Percentiles rank a stretch among this genome's conserved stretches.
These are phyloP conservation scores for Termitomyces sp. DNA, from an alignment of 768 basidiomycete species.

Conservation along the genomic window DNA sequence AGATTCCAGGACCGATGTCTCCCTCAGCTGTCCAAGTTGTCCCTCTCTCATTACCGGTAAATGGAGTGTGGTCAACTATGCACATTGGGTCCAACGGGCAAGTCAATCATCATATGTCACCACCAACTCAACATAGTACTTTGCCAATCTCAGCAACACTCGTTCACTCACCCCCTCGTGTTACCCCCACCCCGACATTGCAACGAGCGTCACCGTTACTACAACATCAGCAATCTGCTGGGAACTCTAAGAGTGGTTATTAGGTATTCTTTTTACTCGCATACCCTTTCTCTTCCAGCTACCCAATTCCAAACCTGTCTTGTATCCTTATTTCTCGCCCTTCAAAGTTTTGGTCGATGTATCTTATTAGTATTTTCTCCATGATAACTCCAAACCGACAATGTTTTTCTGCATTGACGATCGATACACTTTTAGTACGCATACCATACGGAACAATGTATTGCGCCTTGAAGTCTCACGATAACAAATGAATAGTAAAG, in stretches of 20 bases:
- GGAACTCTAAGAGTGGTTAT: constrained; percentile 43
- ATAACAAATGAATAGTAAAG: neutral
- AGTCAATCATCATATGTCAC: neutral
- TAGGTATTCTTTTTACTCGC: constrained; percentile 31
- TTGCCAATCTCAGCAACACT: constrained; percentile 41
- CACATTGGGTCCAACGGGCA: neutral
- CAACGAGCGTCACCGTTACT: constrained; percentile 44
- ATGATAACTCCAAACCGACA: neutral
- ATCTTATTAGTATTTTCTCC: neutral
- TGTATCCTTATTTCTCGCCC: neutral
- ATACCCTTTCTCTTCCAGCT: neutral
- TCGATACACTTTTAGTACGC: neutral
- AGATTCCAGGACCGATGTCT: neutral
- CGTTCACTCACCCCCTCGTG: constrained; percentile 40
- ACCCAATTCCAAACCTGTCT: constrained; percentile 3
- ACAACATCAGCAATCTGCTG: constrained; percentile 51
- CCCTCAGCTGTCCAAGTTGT: neutral
- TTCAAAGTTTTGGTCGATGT: neutral
- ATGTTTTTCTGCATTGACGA: neutral
- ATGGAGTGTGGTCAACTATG: neutral
- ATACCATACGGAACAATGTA: neutral
- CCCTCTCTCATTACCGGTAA: neutral
- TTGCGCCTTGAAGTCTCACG: neutral
- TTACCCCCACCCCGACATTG: constrained; percentile 20
- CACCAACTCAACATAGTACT: constrained; percentile 12